Evolutionary conservation across 2,329 filamentous ascomycete species (phyloP).

Genomic region (Fusarium odoratissimum): DNA sequence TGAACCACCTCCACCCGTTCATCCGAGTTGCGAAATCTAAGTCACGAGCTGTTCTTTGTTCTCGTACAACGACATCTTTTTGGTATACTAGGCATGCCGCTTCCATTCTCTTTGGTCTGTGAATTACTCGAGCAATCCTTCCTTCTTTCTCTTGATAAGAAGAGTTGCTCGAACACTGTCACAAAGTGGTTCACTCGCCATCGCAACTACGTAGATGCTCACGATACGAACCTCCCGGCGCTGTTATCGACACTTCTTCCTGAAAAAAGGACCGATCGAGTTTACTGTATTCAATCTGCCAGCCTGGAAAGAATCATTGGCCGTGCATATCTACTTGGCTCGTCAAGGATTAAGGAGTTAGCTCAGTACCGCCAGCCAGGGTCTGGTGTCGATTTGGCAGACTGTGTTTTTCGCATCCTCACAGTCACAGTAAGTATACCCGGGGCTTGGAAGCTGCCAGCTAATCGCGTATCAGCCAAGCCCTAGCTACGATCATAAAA

Average conservation of each 20-base stretch:
- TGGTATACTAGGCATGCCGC: conserved; percentile 61
- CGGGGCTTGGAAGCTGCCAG: not conserved
- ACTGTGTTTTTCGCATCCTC: conserved; percentile 76
- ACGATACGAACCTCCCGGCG: conserved; percentile 68
- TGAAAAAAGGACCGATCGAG: conserved; percentile 79
- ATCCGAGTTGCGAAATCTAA: not conserved
- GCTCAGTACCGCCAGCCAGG: conserved; percentile 70
- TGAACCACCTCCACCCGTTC: not conserved
- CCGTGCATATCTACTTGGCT: conserved; percentile 73
- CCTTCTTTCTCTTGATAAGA: conserved; percentile 50
- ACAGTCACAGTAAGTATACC: conserved; percentile 63
- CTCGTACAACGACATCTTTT: not conserved
- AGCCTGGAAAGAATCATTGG: conserved; percentile 75
- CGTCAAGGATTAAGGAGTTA: conserved; percentile 70
- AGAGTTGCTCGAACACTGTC: conserved; percentile 55
- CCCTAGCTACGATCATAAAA: conserved; percentile 43
- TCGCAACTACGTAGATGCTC: conserved; percentile 65
- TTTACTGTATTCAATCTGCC: conserved; percentile 75
- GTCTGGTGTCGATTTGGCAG: conserved; percentile 73
- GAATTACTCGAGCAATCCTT: conserved; percentile 78
- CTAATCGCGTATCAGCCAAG: conserved; percentile 57
- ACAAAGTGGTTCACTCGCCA: conserved; percentile 77
- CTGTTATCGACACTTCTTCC: conserved; percentile 82
- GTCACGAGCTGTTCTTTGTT: not conserved
- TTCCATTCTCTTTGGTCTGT: conserved; percentile 78